A percentile compares a stretch with the other conserved stretches of the same genome.
Conservation (phyloP, 169 alveolate species). For the Plasmodium inui region DNA sequence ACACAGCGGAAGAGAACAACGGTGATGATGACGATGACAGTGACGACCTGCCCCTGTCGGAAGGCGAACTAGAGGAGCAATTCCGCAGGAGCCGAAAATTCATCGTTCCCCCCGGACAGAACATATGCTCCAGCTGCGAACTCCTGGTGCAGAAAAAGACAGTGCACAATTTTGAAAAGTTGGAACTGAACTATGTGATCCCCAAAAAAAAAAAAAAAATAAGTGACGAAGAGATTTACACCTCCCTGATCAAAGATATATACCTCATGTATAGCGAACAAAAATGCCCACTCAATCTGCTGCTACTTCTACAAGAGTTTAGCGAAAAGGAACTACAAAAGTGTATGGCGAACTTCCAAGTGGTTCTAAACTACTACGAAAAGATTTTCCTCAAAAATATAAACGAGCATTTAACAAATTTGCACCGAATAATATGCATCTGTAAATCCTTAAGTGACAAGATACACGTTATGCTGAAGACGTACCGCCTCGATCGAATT, state of each 20-base stretch:
- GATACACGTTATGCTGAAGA: background rate
- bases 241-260: slow-evolving; percentile 34
- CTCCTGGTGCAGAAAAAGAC: slow-evolving; percentile 20
- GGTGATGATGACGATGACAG: background rate
- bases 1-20: background rate
- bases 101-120: slow-evolving; percentile 20
- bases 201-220: slow-evolving; percentile 35
- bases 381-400: slow-evolving; percentile 27
- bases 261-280: slow-evolving; percentile 46
- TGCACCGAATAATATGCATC: slow-evolving; percentile 14
- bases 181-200: slow-evolving; percentile 58
- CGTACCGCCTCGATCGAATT: background rate
- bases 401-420: slow-evolving; percentile 51
- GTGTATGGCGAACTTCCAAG: slow-evolving; percentile 12
- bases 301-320: slow-evolving; percentile 45
- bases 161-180: slow-evolving; percentile 36
- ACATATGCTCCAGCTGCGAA: slow-evolving; percentile 28
- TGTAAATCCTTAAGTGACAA: slow-evolving; percentile 19
- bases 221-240: slow-evolving; percentile 36
- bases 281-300: slow-evolving; percentile 51
- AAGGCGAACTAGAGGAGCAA: slow-evolving; percentile 7
- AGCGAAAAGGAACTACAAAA: slow-evolving; percentile 48
- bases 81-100: slow-evolving; percentile 34
- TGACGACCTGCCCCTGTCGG: background rate
- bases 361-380: slow-evolving; percentile 21